Percentiles rank a stretch among this genome's conserved stretches.
Evolutionary conservation across 2,329 filamentous ascomycete species (phyloP).

Genomic region (Didymella keratinophila): DNA sequence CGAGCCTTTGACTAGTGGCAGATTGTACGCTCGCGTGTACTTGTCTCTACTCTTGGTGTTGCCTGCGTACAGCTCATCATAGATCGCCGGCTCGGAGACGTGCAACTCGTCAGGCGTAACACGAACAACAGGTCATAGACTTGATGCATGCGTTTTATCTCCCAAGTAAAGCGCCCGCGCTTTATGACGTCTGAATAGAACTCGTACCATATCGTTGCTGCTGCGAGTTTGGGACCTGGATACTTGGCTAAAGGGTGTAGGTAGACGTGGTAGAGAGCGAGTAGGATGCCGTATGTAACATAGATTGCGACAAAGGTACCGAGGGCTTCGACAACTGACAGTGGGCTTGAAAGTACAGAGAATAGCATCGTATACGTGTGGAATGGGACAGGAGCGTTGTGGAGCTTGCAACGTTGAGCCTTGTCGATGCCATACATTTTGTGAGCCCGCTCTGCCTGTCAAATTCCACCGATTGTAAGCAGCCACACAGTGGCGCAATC

Average conservation of each 20-base stretch:
- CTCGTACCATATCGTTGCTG: conserved; percentile 6
- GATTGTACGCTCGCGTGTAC: conserved; percentile 22
- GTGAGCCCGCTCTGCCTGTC: neutral
- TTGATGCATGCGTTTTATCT: conserved; percentile 33
- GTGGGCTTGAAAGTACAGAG: neutral
- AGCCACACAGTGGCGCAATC: neutral
- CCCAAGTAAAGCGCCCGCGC: conserved; percentile 28
- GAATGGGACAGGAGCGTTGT: neutral
- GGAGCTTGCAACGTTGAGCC: neutral
- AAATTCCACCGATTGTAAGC: neutral
- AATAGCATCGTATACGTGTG: neutral
- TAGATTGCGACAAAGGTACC: neutral
- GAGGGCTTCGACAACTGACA: neutral
- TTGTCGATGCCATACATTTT: neutral
- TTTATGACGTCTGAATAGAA: conserved; percentile 15
- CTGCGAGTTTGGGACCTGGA: conserved; percentile 7
- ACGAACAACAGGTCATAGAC: conserved; percentile 35
- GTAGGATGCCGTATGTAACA: neutral
- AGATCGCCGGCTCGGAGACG: conserved; percentile 31
- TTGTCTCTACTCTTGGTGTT: conserved; percentile 13
- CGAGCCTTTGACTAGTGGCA: neutral
- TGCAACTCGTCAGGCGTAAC: conserved; percentile 37
- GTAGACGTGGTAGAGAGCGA: conserved; percentile 1
- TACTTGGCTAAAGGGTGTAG: conserved; percentile 1
- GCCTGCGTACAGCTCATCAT: conserved; percentile 32